Evolutionary conservation across 176 grass and related monocot species (phyloP), one percentile per base, ranked within the genome.

Genomic region (Cenchrus purpureus): DNA sequence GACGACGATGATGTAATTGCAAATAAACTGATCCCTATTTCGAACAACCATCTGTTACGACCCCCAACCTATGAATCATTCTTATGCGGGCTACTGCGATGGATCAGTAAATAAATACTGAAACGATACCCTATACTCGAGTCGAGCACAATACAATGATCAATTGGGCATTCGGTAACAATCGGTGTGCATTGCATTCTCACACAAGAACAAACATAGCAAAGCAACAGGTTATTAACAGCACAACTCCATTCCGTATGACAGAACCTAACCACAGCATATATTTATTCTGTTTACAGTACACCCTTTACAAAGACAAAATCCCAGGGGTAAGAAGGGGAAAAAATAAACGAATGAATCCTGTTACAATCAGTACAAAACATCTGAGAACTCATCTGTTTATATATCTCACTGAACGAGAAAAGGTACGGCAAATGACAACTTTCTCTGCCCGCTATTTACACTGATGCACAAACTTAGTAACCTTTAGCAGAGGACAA

Each of bases 401-500:
- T 90, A 65, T 63, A 65, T 63, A 76, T 81, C 81, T 77, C 73
- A 58, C 70, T 77, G 20, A 44, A 34, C 3, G 4, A 40, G 4
- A 65, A 64, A 89, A 78, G 25, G 73, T 87, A 85, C 53, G 82
- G 32, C 77, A 90, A 82, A 82, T 16, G 49, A 82, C 79, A 79
- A 88, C 37, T 82, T 82, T 71, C 91, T 85, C 88, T 88, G 81
- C 85, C 29, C 22, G 69, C 91, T 93, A 93, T 93, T 86, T 93
- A 93, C 91, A 93, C 29, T 57, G 74, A 93, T 90, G 73, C 85
- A 90, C 88, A 88, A 86, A 81, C 56, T 80, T 12, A 65, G 65
- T 77, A 89, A 81, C 76, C 76, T 81, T 78, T 87, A 77, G 91
- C 80, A 89, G 80, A 87, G 84, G 42, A 71, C 65, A 49, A 64